Evolutionary conservation across 768 basidiomycete species (phyloP), one percentile per base, ranked within the genome.

Genomic region (Thelephora aurantiotincta): DNA sequence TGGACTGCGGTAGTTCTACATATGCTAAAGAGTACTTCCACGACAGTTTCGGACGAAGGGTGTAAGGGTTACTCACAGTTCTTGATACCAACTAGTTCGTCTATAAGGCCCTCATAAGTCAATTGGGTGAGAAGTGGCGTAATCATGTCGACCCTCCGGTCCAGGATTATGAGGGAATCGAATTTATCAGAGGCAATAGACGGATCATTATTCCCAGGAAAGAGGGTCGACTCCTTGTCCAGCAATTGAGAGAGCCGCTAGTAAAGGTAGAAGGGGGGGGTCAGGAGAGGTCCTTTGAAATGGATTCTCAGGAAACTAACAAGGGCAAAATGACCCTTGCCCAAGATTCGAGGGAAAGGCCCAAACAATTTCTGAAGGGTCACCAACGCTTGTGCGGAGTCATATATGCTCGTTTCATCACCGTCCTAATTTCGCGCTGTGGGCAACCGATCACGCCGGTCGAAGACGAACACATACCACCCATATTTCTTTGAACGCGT

Each of bases 41-140:
- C 11, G 36, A 19, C 51, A 35, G 50, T 48, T 36, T 7, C 14
- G 22, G 19, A 13, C 23, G 43, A 22, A 18, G 49, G n/a, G n/a
- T 20, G 20, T 5, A 35, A 23, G 4, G n/a, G 14, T 3, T 9
- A 63, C 82, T 50, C 56, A 90, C 93, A 84, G 57, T 96, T 91
- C 62, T 76, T 84, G 51, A 99, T 82, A 0, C 89, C 86, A 43
- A 96, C 70, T 33, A 90, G 66, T 61, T 99, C 96, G 58, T 98
- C 96, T 33, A 97, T 72, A 43, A 99, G 79, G 16, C 96, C 96
- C 60, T 98, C 85, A 55, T 98, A 98, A 0, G 96, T 99, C 48
- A 98, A 68, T 57, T 98, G 93, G 2, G 96, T 98, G 42, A 94
- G 75, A 45, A 98, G 69, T 1, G 96, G 91, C 0, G 96, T 96